A percentile compares a stretch with the other conserved stretches of the same genome.
Evolutionary conservation across 371 early-diverging fungal genomes (phyloP).

Genomic region (Saksenaea vasiformis): DNA sequence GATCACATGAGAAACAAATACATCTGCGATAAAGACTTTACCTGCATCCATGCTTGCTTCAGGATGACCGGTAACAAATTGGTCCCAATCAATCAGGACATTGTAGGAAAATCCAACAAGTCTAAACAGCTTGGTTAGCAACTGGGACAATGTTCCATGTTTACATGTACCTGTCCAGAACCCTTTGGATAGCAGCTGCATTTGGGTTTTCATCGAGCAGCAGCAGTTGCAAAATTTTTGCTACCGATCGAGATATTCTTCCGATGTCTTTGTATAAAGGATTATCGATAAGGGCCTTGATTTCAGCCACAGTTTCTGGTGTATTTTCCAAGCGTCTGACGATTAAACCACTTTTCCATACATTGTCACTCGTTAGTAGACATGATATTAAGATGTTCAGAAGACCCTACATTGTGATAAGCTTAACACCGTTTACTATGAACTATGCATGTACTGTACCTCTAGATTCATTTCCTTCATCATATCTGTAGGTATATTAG

Average conservation of each 20-base stretch:
- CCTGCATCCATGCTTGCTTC: conserved; percentile 16
- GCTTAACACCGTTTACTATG: not conserved
- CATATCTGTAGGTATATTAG: conserved; percentile 17
- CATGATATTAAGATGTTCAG: conserved; percentile 24
- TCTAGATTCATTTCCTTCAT: conserved; percentile 13
- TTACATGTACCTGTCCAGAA: conserved; percentile 17
- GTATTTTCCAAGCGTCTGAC: conserved; percentile 20
- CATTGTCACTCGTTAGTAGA: conserved; percentile 30
- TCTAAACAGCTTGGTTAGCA: conserved; percentile 8
- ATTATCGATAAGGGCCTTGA: conserved; percentile 17
- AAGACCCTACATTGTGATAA: not conserved
- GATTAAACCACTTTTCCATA: conserved; percentile 29
- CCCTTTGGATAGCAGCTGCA: conserved; percentile 7
- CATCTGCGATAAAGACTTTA: not conserved
- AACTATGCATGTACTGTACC: conserved; percentile 11
- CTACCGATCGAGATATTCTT: conserved; percentile 43
- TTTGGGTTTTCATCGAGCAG: conserved; percentile 11
- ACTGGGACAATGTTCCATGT: not conserved
- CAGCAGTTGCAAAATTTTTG: conserved; percentile 22
- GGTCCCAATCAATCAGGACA: conserved; percentile 45
- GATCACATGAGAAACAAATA: not conserved
- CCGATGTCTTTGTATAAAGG: conserved; percentile 49
- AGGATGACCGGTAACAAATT: conserved; percentile 15
- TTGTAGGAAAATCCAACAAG: conserved; percentile 41
- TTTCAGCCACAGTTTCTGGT: conserved; percentile 5